phyloP scores from a whole-genome alignment of 495 filamentous ascomycete species.

The Podospora didyma region DNA sequence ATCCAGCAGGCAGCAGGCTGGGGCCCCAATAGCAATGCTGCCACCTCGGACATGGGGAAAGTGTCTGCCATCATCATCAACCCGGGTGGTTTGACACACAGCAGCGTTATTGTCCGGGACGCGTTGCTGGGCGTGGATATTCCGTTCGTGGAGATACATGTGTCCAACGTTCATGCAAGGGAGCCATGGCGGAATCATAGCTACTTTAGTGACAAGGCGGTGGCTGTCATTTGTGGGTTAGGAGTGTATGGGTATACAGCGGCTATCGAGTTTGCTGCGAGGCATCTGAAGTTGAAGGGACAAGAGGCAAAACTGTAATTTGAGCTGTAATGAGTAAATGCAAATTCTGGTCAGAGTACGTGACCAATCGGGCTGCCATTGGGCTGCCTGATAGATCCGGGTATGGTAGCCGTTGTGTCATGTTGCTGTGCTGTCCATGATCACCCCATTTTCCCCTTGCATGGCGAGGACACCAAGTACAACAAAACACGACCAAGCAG shows the following conservation, averaged over 20 bases:
- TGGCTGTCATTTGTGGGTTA: slow-evolving; percentile 63
- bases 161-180: slow-evolving; percentile 63
- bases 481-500: too few species aligned
- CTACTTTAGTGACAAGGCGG: slow-evolving; percentile 68
- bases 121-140: slow-evolving; percentile 59
- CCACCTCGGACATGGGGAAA: slow-evolving; percentile 9
- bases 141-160: slow-evolving; percentile 69
- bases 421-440: too few species aligned
- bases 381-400: too few species aligned
- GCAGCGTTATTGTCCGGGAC: slow-evolving; percentile 63
- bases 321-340: not conserved
- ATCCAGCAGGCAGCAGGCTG: slow-evolving; percentile 51
- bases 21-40: slow-evolving; percentile 10
- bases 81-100: slow-evolving; percentile 65
- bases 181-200: slow-evolving; percentile 61
- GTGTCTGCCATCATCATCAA: slow-evolving; percentile 66
- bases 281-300: slow-evolving; percentile 40
- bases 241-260: slow-evolving; percentile 66
- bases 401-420: too few species aligned
- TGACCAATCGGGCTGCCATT: too few species aligned
- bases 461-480: too few species aligned
- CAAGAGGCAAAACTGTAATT: slow-evolving; percentile 1
- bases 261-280: slow-evolving; percentile 59
- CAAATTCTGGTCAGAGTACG: too few species aligned
- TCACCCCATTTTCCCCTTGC: not conserved